Evolutionary conservation across 1,284 basidiomycete genomes (phyloP).

Genomic region (Naganishia sp.): DNA sequence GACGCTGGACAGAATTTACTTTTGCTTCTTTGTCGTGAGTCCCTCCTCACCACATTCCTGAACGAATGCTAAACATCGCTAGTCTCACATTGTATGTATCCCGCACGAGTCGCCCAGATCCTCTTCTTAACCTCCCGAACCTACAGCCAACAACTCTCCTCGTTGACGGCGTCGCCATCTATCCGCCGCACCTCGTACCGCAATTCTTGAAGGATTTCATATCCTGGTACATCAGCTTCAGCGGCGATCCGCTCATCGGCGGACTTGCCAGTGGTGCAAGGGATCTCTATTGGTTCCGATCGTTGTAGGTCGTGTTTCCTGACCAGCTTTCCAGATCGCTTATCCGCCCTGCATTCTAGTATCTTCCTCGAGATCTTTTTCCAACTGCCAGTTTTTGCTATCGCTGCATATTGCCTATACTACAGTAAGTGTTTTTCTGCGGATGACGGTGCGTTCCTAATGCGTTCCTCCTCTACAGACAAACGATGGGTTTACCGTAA

Average conservation of each 20-base stretch:
- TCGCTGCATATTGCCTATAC: slow-evolving; percentile 68
- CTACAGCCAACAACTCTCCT: slow-evolving; percentile 42
- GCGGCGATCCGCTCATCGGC: slow-evolving; percentile 48
- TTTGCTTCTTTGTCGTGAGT: slow-evolving; percentile 45
- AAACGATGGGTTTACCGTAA: slow-evolving; percentile 22
- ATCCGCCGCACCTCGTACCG: slow-evolving; percentile 42
- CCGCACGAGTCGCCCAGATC: neutral
- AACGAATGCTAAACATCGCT: neutral
- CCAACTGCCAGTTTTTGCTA: slow-evolving; percentile 72
- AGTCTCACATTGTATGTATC: slow-evolving; percentile 37
- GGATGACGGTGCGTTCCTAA: neutral
- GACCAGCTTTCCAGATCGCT: neutral
- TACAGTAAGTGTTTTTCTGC: slow-evolving; percentile 57
- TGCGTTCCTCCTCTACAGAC: neutral
- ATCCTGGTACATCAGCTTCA: slow-evolving; percentile 42
- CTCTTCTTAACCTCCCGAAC: neutral
- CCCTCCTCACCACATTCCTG: neutral
- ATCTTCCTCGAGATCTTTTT: slow-evolving; percentile 58
- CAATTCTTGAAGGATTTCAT: slow-evolving; percentile 28
- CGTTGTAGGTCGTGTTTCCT: slow-evolving; percentile 35
- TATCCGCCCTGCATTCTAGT: slow-evolving; percentile 6
- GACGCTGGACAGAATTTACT: slow-evolving; percentile 44
- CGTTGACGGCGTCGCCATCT: slow-evolving; percentile 48
- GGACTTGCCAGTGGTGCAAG: slow-evolving; percentile 37
- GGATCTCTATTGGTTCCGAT: slow-evolving; percentile 46